Percentiles rank a stretch among this genome's conserved stretches.
These are phyloP conservation scores for Effrenium voratum DNA, from an alignment of 73 alveolate species.

Conservation along the genomic window DNA sequence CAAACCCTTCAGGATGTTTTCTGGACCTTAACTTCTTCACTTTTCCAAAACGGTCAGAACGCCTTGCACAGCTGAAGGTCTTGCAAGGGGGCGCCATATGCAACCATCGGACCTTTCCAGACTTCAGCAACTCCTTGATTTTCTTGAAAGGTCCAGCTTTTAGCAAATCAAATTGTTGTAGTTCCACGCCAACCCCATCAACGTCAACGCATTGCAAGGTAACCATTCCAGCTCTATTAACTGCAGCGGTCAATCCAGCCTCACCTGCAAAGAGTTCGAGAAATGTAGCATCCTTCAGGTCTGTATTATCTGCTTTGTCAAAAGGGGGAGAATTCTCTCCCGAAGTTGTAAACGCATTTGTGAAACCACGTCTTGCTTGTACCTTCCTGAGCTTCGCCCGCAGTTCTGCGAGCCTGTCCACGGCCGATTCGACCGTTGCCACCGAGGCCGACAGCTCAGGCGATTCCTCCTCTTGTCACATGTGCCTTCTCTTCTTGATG, in stretches of 20 bases:
- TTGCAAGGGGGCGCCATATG: slow-evolving; percentile 35
- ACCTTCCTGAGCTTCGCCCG: not conserved
- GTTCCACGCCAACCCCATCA: not conserved
- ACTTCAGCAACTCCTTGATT: no score
- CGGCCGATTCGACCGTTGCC: not conserved
- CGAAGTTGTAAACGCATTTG: not conserved
- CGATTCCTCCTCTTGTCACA: not conserved
- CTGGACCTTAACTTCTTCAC: not conserved
- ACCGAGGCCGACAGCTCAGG: not conserved
- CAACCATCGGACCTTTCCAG: slow-evolving; percentile 41
- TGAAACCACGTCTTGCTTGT: not conserved
- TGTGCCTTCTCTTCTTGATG: not conserved
- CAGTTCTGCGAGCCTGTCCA: not conserved
- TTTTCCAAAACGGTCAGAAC: not conserved
- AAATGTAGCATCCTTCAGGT: not conserved
- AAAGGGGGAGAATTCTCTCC: not conserved
- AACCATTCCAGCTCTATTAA: not conserved
- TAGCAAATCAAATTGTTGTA: not conserved
- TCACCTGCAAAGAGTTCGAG: slow-evolving; percentile 26
- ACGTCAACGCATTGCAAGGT: not conserved
- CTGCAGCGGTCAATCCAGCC: slow-evolving; percentile 9
- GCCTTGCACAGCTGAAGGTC: not conserved
- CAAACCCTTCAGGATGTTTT: not conserved
- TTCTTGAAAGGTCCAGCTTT: not conserved
- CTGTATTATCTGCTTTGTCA: not conserved